A percentile compares a stretch with the other conserved stretches of the same genome.
phyloP scores from a whole-genome alignment of 352 stramenopile species.

The Pythium dissotocum region DNA sequence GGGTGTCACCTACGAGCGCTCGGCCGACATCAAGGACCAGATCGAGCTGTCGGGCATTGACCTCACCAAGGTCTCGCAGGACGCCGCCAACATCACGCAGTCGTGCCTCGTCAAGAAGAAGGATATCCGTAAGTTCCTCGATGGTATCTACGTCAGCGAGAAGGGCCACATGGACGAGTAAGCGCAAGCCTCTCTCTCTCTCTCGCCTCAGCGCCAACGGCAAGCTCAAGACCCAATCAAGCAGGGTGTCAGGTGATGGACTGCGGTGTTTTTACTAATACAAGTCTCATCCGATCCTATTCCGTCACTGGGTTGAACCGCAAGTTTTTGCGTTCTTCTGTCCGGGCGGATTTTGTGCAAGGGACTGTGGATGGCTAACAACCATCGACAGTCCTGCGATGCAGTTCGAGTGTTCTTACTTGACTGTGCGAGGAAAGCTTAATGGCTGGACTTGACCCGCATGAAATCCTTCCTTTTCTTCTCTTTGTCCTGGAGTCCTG shows the following conservation, averaged over 20 bases:
- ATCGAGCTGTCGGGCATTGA: slow-evolving; percentile 98
- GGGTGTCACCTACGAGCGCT: slow-evolving; percentile 95
- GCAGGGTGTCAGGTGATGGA: slow-evolving; percentile 30
- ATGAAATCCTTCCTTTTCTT: slow-evolving; percentile 25
- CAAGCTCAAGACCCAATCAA: slow-evolving; percentile 31
- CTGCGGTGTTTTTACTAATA: slow-evolving; percentile 47
- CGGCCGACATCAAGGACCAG: slow-evolving; percentile 98
- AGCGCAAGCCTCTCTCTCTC: slow-evolving; percentile 16
- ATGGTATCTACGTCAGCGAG: slow-evolving; percentile 99
- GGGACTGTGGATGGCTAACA: background rate
- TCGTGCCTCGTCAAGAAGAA: slow-evolving; percentile 84
- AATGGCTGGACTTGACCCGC: slow-evolving; percentile 8
- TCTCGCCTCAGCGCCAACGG: background rate
- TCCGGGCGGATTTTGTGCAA: slow-evolving; percentile 89
- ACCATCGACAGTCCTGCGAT: background rate
- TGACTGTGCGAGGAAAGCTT: background rate
- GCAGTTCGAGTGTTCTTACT: background rate
- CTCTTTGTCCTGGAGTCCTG: background rate
- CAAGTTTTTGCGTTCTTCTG: slow-evolving; percentile 80
- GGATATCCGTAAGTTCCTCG: slow-evolving; percentile 99
- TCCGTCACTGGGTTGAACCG: slow-evolving; percentile 90
- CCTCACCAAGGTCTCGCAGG: slow-evolving; percentile 95
- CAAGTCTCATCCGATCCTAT: slow-evolving; percentile 34
- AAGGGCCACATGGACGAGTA: slow-evolving; percentile 91
- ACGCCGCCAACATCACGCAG: slow-evolving; percentile 85